Conservation (phyloP, 2,329 filamentous ascomycete genomes). For the Fusarium burgessii region DNA sequence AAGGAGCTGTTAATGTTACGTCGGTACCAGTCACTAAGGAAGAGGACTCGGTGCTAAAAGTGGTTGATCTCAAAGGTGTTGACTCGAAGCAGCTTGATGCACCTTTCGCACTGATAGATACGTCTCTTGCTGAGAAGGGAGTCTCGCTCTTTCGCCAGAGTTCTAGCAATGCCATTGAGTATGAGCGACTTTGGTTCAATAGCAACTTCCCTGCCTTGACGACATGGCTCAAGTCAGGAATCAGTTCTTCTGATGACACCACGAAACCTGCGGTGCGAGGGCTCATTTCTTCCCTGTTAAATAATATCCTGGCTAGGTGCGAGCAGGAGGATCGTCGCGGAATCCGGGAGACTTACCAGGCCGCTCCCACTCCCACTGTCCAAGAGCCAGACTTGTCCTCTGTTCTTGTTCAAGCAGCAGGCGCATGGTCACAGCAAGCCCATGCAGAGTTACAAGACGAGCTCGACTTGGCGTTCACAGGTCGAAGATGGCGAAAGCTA, state of each 20-base stretch:
- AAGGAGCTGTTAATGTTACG: conserved; percentile 70
- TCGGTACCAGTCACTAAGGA: conserved; percentile 56
- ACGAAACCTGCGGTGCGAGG: conserved; percentile 75
- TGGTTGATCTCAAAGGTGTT: conserved; percentile 68
- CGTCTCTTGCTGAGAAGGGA: conserved; percentile 70
- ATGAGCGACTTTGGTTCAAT: conserved; percentile 78
- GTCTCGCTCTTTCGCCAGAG: conserved; percentile 76
- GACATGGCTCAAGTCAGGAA: conserved; percentile 72
- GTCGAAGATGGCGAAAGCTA: conserved; percentile 81
- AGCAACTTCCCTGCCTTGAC: conserved; percentile 75
- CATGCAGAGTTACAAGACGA: conserved; percentile 86
- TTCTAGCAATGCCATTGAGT: conserved; percentile 75
- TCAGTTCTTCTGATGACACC: conserved; percentile 54
- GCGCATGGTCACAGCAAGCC: conserved; percentile 80
- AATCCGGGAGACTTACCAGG: conserved; percentile 51
- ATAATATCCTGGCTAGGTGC: conserved; percentile 64
- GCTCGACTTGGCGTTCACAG: conserved; percentile 80
- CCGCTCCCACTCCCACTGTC: not conserved
- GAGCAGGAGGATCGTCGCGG: conserved; percentile 57
- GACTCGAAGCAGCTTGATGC: conserved; percentile 52
- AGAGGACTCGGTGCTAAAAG: conserved; percentile 61
- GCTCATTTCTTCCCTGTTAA: conserved; percentile 76
- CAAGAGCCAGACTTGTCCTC: conserved; percentile 52
- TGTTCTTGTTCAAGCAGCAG: conserved; percentile 69
- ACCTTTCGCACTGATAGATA: conserved; percentile 71